phyloP scores from a whole-genome alignment of 371 early-diverging fungal genomes.

The Capillidium rhysosporum region DNA sequence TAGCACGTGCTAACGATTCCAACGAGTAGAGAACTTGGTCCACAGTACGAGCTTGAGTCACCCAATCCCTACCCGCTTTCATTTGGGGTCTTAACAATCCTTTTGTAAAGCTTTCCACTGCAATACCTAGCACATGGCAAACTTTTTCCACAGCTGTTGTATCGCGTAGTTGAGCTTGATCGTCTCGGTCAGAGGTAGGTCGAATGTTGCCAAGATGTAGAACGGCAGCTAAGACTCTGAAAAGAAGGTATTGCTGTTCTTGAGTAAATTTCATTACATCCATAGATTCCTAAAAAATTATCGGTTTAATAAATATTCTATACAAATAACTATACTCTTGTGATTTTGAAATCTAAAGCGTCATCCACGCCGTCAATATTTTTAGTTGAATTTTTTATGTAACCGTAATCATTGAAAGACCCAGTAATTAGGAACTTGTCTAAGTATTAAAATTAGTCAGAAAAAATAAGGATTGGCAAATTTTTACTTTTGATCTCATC shows the following conservation, averaged over 20 bases:
- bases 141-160: conserved; percentile 64
- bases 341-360: conserved; percentile 51
- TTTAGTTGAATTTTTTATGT: conserved; percentile 60
- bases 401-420: conserved; percentile 54
- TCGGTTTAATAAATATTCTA: not conserved
- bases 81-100: conserved; percentile 76
- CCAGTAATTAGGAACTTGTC: conserved; percentile 51
- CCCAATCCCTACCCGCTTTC: conserved; percentile 95
- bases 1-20: conserved; percentile 80
- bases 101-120: conserved; percentile 67
- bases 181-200: conserved; percentile 49
- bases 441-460: conserved; percentile 6
- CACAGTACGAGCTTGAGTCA: conserved; percentile 68
- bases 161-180: conserved; percentile 73
- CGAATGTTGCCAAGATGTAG: conserved; percentile 91
- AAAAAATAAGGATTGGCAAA: not conserved
- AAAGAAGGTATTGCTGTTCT: conserved; percentile 62
- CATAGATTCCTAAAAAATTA: conserved; percentile 42
- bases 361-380: conserved; percentile 92
- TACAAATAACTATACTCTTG: conserved; percentile 22
- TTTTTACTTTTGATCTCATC: conserved; percentile 28
- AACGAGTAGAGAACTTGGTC: conserved; percentile 79
- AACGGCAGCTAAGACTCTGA: conserved; percentile 79
- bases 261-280: conserved; percentile 57
- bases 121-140: conserved; percentile 89